These are phyloP conservation scores for Acanthochlamys bracteata DNA, from an alignment of 106 monocot genomes.

Conservation along the genomic window DNA sequence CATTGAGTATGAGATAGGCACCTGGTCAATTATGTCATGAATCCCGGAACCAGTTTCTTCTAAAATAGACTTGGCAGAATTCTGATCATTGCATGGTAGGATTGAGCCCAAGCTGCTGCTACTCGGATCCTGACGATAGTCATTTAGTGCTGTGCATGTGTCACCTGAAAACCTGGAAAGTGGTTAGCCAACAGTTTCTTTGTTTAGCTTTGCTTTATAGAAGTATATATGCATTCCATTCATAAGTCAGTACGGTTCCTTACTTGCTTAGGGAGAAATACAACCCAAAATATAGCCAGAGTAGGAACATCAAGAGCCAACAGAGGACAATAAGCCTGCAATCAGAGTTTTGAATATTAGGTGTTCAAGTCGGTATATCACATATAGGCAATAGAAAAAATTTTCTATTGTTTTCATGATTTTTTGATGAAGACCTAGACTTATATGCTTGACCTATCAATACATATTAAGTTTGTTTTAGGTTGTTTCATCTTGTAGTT, in stretches of 20 bases:
- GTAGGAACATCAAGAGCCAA: constrained; percentile 67
- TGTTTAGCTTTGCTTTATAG: neutral
- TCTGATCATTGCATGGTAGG: constrained; percentile 49
- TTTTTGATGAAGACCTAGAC: no score
- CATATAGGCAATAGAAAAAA: no score
- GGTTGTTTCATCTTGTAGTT: no score
- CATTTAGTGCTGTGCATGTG: constrained; percentile 66
- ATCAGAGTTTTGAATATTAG: neutral
- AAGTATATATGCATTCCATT: neutral
- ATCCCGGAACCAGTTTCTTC: constrained; percentile 43
- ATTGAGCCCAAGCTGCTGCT: constrained; percentile 70
- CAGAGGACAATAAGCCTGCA: constrained; percentile 59
- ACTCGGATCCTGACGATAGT: constrained; percentile 47
- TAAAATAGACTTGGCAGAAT: constrained; percentile 32
- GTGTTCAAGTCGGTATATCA: no score
- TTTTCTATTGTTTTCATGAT: no score
- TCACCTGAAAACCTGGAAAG: constrained; percentile 67
- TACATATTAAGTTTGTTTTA: no score
- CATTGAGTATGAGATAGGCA: constrained; percentile 5
- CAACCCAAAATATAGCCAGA: constrained; percentile 72
- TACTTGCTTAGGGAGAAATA: constrained; percentile 81
- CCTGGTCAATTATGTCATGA: constrained; percentile 56
- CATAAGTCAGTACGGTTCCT: constrained; percentile 10
- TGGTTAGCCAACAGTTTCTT: neutral
- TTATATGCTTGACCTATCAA: no score